Percentiles rank a stretch among this genome's conserved stretches.
Conservation (phyloP, 2,329 filamentous ascomycete species). For the Fusarium mundagurra region DNA sequence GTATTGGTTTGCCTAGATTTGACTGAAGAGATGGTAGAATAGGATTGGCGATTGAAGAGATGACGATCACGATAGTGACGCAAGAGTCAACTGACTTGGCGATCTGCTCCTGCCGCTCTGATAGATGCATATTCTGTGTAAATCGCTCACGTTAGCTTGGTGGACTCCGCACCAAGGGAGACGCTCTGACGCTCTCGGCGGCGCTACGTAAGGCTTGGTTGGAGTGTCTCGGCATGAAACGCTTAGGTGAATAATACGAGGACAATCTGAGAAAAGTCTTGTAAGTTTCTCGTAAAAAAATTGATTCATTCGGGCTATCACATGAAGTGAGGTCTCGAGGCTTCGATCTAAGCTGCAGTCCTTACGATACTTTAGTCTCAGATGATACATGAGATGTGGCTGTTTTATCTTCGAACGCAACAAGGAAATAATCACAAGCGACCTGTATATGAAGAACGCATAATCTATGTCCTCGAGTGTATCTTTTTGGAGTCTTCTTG, state of each 20-base stretch:
- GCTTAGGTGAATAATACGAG: background rate
- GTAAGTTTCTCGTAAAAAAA: background rate
- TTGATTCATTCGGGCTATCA: too few relatives aligned
- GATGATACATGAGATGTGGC: too few relatives aligned
- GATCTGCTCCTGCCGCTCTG: background rate
- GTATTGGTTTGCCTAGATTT: too few relatives aligned
- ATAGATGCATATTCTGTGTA: constrained; percentile 22
- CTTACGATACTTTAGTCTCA: too few relatives aligned
- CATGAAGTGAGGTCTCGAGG: background rate
- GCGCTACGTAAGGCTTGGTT: background rate
- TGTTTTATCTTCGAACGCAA: too few relatives aligned
- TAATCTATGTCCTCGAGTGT: too few relatives aligned
- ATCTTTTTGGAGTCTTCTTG: background rate
- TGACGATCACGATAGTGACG: constrained; percentile 12
- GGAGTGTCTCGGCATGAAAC: background rate
- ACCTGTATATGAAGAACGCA: too few relatives aligned
- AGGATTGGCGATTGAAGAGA: background rate
- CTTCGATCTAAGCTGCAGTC: background rate
- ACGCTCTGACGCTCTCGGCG: background rate
- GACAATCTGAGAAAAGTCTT: too few relatives aligned
- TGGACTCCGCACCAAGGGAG: background rate
- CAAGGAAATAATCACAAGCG: too few relatives aligned
- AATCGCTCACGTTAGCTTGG: background rate
- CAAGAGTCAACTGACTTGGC: background rate
- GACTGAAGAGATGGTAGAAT: background rate